Base-by-base conservation (phyloP, 192 early-diverging fungal species). In the Chytriomyces hyalinus region DNA sequence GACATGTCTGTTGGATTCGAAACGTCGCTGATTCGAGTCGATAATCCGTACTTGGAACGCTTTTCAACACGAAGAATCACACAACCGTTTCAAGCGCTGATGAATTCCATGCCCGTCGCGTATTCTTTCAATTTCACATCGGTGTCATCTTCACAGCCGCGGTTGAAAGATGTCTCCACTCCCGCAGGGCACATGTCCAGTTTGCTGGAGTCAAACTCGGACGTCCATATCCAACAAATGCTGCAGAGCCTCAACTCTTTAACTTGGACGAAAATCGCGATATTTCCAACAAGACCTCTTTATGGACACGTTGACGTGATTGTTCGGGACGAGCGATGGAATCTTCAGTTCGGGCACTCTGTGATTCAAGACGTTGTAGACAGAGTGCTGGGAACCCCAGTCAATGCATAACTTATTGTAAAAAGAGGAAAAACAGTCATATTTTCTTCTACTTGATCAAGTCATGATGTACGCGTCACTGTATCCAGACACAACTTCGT, bases 271-370 rank as follows among this genome's bases (percentile, higher is more conserved):
- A 47, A 51, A 43, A 43, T 70, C 17, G 69, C 50, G 13, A 53
- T 70, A 17, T 51, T 51, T 53, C 69, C 69, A 24, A 70, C 69
- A 7, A 47, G 69, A 6, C 49, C 49, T 22, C 11, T 70, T 11
- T 70, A 53, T 47, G 69, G 22, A 15, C 69, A 70, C 26, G 49
- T 70, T 3, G 69, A 70, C 44, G 49, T 47, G 11, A 59, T 70
- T 51, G 69, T 70, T 2, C 49, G 57, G 26, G 2, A 22, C 17
- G 69, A 70, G 50, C n/a, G 7, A n/a, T 70, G 47, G 47, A 57
- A 59, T 24, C 20, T 8, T 24, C 49, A 20, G 69, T 70, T 70
- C 44, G 69, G 69, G 22, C 49, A 70, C 44, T 53, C 69, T 10
- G 69, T 70, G 15, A 59, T 70, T 51, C 50, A 70, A 15, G 5